These are phyloP conservation scores for Rusavskia elegans DNA, from an alignment of 495 filamentous ascomycete genomes.

Conservation along the genomic window DNA sequence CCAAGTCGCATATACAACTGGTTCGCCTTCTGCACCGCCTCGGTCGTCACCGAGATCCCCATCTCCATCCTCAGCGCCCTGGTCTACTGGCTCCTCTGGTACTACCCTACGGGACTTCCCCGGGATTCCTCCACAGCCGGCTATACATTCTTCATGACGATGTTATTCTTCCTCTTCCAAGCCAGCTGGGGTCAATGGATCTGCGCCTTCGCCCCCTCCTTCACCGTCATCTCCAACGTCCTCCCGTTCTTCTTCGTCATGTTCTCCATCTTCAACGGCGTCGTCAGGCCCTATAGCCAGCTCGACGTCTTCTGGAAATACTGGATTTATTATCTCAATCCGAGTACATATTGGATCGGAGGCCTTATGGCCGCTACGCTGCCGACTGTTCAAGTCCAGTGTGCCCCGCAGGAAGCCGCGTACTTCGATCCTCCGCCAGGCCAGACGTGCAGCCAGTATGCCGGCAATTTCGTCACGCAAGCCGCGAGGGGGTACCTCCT, in stretches of 20 bases:
- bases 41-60: conserved; percentile 64
- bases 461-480: conserved; percentile 31
- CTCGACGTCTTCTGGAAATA: conserved; percentile 62
- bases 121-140: conserved; percentile 46
- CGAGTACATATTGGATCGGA: conserved; percentile 54
- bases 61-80: conserved; percentile 43
- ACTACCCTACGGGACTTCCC: conserved; percentile 60
- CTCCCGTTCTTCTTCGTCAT: conserved; percentile 72
- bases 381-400: conserved; percentile 36
- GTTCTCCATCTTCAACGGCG: conserved; percentile 60
- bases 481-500: conserved; percentile 41
- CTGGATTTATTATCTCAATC: conserved; percentile 65
- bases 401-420: conserved; percentile 42
- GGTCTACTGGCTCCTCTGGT: conserved; percentile 68
- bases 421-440: conserved; percentile 48
- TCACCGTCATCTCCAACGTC: conserved; percentile 64
- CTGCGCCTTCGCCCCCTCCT: conserved; percentile 61
- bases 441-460: conserved; percentile 47
- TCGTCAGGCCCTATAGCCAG: conserved; percentile 43
- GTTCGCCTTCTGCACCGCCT: conserved; percentile 66
- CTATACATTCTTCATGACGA: conserved; percentile 70
- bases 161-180: conserved; percentile 71
- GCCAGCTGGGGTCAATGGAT: conserved; percentile 75
- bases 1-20: conserved; percentile 69
- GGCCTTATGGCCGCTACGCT: conserved; percentile 53